Evolutionary conservation across 345 rosid species (phyloP).

Genomic region (Populus pruinosa): DNA sequence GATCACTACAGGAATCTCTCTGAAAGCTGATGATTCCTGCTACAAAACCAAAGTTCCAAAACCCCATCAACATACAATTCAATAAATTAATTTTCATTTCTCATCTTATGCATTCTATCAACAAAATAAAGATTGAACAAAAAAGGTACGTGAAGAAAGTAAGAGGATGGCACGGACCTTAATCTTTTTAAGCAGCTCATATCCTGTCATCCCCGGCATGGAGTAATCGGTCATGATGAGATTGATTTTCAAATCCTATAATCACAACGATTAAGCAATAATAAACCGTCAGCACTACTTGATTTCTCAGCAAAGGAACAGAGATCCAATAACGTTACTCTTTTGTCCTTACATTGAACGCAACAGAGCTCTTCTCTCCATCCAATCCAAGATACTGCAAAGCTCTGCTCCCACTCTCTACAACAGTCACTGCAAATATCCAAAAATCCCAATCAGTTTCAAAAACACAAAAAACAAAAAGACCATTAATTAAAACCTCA

Average conservation of each 20-base stretch:
- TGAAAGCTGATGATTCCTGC: slow-evolving; percentile 71
- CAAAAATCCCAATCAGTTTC: not conserved
- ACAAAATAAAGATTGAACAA: not conserved
- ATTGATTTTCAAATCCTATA: slow-evolving; percentile 71
- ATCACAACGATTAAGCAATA: not conserved
- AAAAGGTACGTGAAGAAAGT: not conserved
- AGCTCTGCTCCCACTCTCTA: slow-evolving; percentile 70
- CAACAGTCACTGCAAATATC: slow-evolving; percentile 54
- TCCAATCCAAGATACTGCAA: slow-evolving; percentile 77
- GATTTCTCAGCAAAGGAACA: slow-evolving; percentile 25
- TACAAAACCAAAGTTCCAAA: not conserved
- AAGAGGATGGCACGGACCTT: slow-evolving; percentile 35
- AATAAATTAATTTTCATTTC: not conserved
- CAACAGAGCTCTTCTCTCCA: slow-evolving; percentile 54
- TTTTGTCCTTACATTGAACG: slow-evolving; percentile 54
- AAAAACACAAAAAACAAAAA: not conserved
- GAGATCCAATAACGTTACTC: not conserved
- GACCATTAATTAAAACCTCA: not conserved
- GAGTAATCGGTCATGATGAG: slow-evolving; percentile 78
- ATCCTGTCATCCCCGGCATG: slow-evolving; percentile 88
- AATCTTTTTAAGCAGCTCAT: slow-evolving; percentile 70
- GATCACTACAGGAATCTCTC: slow-evolving; percentile 76
- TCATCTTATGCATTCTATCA: not conserved
- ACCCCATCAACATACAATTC: not conserved
- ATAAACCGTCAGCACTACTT: not conserved